A percentile compares a stretch with the other conserved stretches of the same genome.
These are phyloP conservation scores for Pythium dissotocum DNA, from an alignment of 352 stramenopile species.

Conservation along the genomic window DNA sequence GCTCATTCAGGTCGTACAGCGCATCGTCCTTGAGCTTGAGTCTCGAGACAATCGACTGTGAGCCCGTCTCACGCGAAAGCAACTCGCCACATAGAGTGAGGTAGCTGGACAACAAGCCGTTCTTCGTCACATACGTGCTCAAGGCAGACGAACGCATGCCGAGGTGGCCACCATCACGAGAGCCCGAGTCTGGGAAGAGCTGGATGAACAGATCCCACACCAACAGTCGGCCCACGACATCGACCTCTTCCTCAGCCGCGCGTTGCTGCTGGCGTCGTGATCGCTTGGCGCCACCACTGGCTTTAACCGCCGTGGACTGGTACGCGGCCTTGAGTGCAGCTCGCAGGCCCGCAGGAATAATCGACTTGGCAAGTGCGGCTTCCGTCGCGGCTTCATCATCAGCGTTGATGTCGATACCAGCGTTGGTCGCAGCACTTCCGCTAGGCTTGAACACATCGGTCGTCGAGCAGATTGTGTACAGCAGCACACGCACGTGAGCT, in stretches of 20 bases:
- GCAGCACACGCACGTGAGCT: slow-evolving; percentile 44
- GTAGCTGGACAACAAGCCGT: slow-evolving; percentile 66
- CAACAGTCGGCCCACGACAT: slow-evolving; percentile 56
- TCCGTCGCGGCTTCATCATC: slow-evolving; percentile 79
- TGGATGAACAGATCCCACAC: slow-evolving; percentile 86
- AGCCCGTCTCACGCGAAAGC: slow-evolving; percentile 58
- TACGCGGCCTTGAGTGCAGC: slow-evolving; percentile 61
- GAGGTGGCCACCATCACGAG: slow-evolving; percentile 25
- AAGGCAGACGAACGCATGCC: slow-evolving; percentile 68
- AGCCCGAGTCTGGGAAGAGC: slow-evolving; percentile 56
- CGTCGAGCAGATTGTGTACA: slow-evolving; percentile 65
- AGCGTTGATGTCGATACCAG: slow-evolving; percentile 70
- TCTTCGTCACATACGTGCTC: slow-evolving; percentile 60
- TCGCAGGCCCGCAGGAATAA: slow-evolving; percentile 69
- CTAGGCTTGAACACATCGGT: slow-evolving; percentile 41
- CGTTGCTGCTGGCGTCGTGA: slow-evolving; percentile 50
- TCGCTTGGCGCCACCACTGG: slow-evolving; percentile 3
- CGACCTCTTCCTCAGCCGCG: slow-evolving; percentile 39
- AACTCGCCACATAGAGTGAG: slow-evolving; percentile 64
- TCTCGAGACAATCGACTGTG: slow-evolving; percentile 17
- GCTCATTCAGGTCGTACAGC: slow-evolving; percentile 46
- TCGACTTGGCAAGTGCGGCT: slow-evolving; percentile 52
- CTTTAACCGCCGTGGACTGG: neutral
- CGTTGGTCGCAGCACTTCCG: slow-evolving; percentile 9
- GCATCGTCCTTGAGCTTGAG: slow-evolving; percentile 48